Evolutionary conservation across 108 stramenopile genomes (phyloP).

Genomic region (Chaetoceros tenuissimus): DNA sequence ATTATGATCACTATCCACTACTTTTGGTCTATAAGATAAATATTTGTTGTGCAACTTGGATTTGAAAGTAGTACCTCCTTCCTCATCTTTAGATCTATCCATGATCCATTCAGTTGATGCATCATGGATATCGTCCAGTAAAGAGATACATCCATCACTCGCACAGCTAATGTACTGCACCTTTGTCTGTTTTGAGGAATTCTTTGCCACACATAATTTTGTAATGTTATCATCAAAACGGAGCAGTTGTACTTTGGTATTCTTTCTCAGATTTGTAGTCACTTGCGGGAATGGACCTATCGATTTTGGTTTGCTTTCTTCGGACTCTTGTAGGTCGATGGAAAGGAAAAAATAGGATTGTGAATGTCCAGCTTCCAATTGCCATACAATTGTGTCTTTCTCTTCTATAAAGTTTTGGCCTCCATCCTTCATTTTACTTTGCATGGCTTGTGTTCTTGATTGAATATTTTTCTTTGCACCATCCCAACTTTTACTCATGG

Average conservation of each 20-base stretch:
- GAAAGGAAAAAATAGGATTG: constrained; percentile 23
- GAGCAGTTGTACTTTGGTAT: constrained; percentile 19
- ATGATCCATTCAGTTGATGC: constrained; percentile 14
- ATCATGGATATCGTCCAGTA: background rate
- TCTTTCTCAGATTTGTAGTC: constrained; percentile 24
- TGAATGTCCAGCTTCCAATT: constrained; percentile 28
- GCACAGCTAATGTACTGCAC: constrained; percentile 3
- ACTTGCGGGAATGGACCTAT: constrained; percentile 32
- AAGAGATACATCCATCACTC: constrained; percentile 1
- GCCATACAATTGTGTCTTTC: constrained; percentile 20
- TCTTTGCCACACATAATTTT: background rate
- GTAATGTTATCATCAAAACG: constrained; percentile 7
- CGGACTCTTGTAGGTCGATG: too few relatives aligned
- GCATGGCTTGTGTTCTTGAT: background rate
- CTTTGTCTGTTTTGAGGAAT: background rate
- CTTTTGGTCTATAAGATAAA: constrained; percentile 11
- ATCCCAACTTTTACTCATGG: constrained; percentile 5
- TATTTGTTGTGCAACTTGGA: constrained; percentile 11
- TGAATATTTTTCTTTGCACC: constrained; percentile 3
- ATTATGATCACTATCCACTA: constrained; percentile 4
- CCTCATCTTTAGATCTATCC: constrained; percentile 11
- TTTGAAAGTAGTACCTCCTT: constrained; percentile 16
- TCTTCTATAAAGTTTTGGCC: constrained; percentile 1
- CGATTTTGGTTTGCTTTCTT: constrained; percentile 9
- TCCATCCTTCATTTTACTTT: background rate